These are phyloP conservation scores for Brassica juncea DNA, from an alignment of 345 rosid species.

Conservation along the genomic window DNA sequence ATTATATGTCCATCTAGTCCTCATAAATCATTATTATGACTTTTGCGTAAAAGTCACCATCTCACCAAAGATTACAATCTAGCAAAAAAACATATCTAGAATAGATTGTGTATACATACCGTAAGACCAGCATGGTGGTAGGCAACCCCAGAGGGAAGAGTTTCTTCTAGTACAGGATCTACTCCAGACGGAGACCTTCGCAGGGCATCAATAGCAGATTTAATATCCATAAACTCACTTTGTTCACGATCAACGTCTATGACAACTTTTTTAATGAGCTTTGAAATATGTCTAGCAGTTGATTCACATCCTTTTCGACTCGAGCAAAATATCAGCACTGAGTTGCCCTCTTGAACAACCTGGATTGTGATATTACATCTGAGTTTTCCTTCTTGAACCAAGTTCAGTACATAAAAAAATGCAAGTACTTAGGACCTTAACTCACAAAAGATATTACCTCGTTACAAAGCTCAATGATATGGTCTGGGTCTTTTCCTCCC, in stretches of 20 bases:
- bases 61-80: constrained; percentile 15
- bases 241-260: constrained; percentile 45
- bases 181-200: constrained; percentile 80
- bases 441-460: constrained; percentile 57
- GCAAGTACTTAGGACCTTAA: constrained; percentile 11
- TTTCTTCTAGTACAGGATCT: constrained; percentile 90
- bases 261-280: constrained; percentile 67
- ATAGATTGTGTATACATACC: constrained; percentile 51
- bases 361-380: constrained; percentile 40
- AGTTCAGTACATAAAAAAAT: constrained; percentile 14
- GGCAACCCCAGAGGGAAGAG: constrained; percentile 92
- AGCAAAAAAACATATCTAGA: constrained; percentile 27
- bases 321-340: constrained; percentile 93
- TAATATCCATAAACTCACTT: constrained; percentile 62
- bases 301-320: constrained; percentile 99
- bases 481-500: constrained; percentile 97
- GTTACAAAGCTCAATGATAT: constrained; percentile 84
- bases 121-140: constrained; percentile 99
- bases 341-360: constrained; percentile 96
- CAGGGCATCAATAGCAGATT: constrained; percentile 76
- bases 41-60: constrained; percentile 21
- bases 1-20: constrained; percentile 6
- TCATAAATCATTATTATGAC: constrained; percentile 1
- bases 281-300: constrained; percentile 86
- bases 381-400: constrained; percentile 32